Evolutionary conservation across 805 yeast genomes (phyloP), one percentile per base, ranked within the genome.

Genomic region (Yamadazyma sp.): DNA sequence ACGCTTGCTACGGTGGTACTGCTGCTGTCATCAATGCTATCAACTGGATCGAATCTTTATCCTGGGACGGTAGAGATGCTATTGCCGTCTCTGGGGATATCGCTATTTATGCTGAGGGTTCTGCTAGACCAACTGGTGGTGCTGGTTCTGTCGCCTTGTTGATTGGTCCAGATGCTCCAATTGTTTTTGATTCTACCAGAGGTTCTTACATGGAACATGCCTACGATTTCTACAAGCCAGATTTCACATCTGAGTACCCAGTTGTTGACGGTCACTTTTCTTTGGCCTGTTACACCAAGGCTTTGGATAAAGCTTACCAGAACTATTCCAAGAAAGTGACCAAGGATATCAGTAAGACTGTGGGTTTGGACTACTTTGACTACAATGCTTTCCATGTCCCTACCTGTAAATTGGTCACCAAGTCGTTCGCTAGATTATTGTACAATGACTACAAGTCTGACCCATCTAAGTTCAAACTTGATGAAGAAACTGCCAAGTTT

Each of bases 51-150:
- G 97, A 93, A 70, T 87, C 96, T 21, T 79, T 87, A 19, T 75
- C 91, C 29, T 93, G 99, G 99, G 99, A 93, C 59, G 99, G 99
- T 47, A 81, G 98, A 65, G 89, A 91, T 57, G 98, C 98, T 40
- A 78, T 93, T 55, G 99, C 91, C 40, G 96, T 91, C 15, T 82
- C 93, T 60, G 98, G 97, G 67, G 99, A 93, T 67, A 93, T 93
- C 64, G 99, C 99, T 58, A 82, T 93, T 52, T 93, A 93, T 68
- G 89, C 90, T 55, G 79, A 90, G 70, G 99, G 99, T 62, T 84
- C 95, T 25, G 99, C 99, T 40, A 84, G 99, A 76, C 99, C 99
- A 59, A 93, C 99, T 37, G 99, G 99, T 64, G 99, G 99, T 72
- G 97, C 95, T 38, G 99, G 99, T 61, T 76, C 95, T 32, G 95